Evolutionary conservation across 441 rosid genomes (phyloP).

Genomic region (Euphorbia celastroides): DNA sequence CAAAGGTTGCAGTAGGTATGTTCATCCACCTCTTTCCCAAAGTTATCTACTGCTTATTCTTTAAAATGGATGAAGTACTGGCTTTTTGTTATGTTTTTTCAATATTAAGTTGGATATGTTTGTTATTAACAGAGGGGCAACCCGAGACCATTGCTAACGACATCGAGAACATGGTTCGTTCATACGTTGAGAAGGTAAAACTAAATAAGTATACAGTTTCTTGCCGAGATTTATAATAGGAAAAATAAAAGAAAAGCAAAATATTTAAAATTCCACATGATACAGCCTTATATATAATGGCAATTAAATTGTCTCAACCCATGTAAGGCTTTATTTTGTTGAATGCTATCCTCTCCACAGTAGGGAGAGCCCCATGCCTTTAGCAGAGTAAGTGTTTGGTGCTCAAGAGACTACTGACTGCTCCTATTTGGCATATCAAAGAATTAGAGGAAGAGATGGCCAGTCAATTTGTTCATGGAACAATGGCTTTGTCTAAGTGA

Average conservation of each 20-base stretch:
- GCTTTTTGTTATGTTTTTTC: constrained; percentile 4
- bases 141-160: constrained; percentile 70
- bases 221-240: neutral
- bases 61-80: neutral
- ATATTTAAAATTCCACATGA: neutral
- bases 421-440: neutral
- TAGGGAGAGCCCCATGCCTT: neutral
- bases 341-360: neutral
- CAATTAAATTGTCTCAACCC: neutral
- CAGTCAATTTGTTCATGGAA: neutral
- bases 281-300: neutral
- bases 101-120: constrained; percentile 13
- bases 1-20: constrained; percentile 83
- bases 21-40: neutral
- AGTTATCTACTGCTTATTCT: neutral
- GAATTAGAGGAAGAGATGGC: neutral
- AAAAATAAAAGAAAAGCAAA: neutral
- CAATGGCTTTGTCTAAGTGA: neutral
- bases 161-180: constrained; percentile 76
- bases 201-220: neutral
- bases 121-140: constrained; percentile 63
- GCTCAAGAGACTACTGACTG: neutral
- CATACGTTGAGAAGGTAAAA: constrained; percentile 76
- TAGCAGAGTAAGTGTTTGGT: constrained; percentile 5
- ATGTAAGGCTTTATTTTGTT: neutral